Evolutionary conservation across 2,329 filamentous ascomycete genomes (phyloP), one percentile per base, ranked within the genome.

Genomic region (Alternaria atra): DNA sequence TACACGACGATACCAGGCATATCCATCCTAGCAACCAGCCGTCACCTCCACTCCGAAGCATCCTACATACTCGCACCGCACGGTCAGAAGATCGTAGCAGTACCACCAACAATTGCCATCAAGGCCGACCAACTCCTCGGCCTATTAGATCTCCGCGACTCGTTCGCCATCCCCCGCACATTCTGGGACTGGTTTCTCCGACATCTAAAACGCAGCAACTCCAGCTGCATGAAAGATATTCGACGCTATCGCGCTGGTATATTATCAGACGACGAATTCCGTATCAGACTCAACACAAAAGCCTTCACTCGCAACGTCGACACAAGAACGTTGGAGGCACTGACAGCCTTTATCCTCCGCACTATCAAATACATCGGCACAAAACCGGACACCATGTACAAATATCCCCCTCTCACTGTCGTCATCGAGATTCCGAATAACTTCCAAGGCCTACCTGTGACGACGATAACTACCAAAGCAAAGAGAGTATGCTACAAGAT

Each of bases 1-100:
- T 64, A 48, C 7, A 44, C 51, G 0, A 43, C 55, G 6, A 32
- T 60, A 5, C 52, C 58, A 1, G 63, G 60, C 2, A 25, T 63
- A 4, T 35, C 40, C 1, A 37, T 66, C 23, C 44, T 64, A 12
- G 46, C 47, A 1, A 58, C 58, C 5, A 55, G 52, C 15, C 55
- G n/a, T 20, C 30, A 50, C 3, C 40, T 64, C 20, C 29, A 46
- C 4, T 17, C 20, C 5, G 58, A 66, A 51, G 58, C 55, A 30
- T 44, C 43, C 4, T 37, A 53, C 34, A 30, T 60, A 6, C 35
- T 64, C 13, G 6, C 9, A 0, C 58, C 58, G 12, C 23, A 27
- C 5, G 23, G 58, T 6, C 15, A 29, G 2, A 5, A 15, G 13
- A 52, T 63, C 2, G 8, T 61, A 4, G 2, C 9, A 4, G 2